Conservation (phyloP, 1,284 basidiomycete species). For the Malassezia vespertilionis region DNA sequence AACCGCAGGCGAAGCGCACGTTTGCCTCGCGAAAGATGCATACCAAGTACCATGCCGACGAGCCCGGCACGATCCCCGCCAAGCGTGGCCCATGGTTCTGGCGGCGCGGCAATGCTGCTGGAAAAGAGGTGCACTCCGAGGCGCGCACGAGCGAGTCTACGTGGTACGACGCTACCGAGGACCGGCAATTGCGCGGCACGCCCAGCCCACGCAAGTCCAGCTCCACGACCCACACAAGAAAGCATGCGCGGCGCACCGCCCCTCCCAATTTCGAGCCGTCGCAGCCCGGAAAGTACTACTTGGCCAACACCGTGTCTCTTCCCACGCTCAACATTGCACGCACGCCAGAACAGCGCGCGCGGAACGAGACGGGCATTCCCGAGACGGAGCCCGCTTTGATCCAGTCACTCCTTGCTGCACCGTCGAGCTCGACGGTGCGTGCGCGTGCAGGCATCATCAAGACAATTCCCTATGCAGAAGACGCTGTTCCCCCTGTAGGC, state of each 20-base stretch:
- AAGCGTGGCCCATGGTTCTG: constrained; percentile 1
- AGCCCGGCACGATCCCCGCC: background rate
- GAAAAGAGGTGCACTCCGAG: no score
- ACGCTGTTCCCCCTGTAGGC: constrained; percentile 10
- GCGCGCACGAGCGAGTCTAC: no score
- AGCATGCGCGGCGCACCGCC: constrained; percentile 11
- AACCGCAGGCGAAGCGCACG: background rate
- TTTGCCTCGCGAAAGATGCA: background rate
- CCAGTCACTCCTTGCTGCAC: constrained; percentile 14
- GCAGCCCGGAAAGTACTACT: constrained; percentile 18
- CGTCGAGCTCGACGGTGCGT: constrained; percentile 13
- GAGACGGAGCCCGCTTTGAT: constrained; percentile 20
- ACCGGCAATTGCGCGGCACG: background rate
- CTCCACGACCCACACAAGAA: constrained; percentile 7
- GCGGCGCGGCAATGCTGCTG: background rate
- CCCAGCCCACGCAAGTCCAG: background rate
- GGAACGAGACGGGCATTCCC: constrained; percentile 21
- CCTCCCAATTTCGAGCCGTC: constrained; percentile 16
- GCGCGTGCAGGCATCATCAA: constrained; percentile 18
- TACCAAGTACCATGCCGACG: constrained; percentile 2
- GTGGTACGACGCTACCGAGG: no score
- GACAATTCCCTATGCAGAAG: constrained; percentile 4
- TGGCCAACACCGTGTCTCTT: constrained; percentile 15
- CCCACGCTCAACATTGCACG: constrained; percentile 23
- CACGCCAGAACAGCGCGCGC: constrained; percentile 19